phyloP scores from a whole-genome alignment of 1,139 yeast genomes.

The Saccharomyces hybrid region DNA sequence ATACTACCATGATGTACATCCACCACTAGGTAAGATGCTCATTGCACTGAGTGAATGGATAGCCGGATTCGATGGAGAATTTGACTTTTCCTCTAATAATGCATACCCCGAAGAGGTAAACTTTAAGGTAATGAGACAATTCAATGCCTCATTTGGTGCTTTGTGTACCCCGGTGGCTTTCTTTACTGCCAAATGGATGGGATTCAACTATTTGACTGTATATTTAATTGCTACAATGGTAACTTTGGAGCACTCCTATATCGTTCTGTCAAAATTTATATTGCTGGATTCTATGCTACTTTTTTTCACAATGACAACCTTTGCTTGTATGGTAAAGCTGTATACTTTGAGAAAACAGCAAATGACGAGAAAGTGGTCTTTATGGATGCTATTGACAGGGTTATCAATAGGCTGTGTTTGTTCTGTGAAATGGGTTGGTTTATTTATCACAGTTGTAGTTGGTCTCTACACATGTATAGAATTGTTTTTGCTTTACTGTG shows the following conservation, averaged over 20 bases:
- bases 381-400: constrained; percentile 65
- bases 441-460: constrained; percentile 73
- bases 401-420: constrained; percentile 84
- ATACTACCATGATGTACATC: constrained; percentile 71
- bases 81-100: constrained; percentile 56
- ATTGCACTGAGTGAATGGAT: constrained; percentile 61
- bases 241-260: constrained; percentile 55
- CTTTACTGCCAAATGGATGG: constrained; percentile 47
- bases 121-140: constrained; percentile 53
- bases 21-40: constrained; percentile 67
- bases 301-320: constrained; percentile 60
- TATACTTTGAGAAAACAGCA: constrained; percentile 42
- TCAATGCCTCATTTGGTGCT: constrained; percentile 58
- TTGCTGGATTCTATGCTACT: constrained; percentile 65
- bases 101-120: constrained; percentile 49
- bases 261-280: constrained; percentile 63
- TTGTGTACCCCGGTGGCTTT: constrained; percentile 59
- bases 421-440: constrained; percentile 93
- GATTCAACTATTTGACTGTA: constrained; percentile 39
- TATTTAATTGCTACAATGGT: constrained; percentile 55
- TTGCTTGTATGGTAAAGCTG: constrained; percentile 49
- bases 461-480: constrained; percentile 82
- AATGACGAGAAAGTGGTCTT: constrained; percentile 41
- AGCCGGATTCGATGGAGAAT: constrained; percentile 61
- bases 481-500: constrained; percentile 51